Conservation (phyloP, 2,329 filamentous ascomycete species). For the Microascus cirrosus region DNA sequence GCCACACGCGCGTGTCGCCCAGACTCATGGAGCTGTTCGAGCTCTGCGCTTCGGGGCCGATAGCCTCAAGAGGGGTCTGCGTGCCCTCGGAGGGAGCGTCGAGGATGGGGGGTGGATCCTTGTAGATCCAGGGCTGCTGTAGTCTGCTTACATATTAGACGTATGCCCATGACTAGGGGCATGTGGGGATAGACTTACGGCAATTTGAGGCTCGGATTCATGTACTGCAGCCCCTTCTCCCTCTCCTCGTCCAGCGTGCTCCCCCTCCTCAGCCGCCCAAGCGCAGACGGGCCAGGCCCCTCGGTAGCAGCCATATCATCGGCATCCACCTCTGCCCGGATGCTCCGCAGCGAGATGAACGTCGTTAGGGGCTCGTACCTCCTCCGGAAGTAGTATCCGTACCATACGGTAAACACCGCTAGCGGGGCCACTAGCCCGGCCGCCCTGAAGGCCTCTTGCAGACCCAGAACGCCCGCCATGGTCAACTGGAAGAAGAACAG, state of each 20-base stretch:
- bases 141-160: constrained; percentile 19
- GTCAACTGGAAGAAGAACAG: constrained; percentile 82
- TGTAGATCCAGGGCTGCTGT: constrained; percentile 59
- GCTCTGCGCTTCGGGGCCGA: constrained; percentile 2
- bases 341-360: constrained; percentile 84
- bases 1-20: constrained; percentile 5
- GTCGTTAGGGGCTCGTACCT: constrained; percentile 82
- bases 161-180: background rate
- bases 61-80: constrained; percentile 5
- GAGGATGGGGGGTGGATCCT: constrained; percentile 34
- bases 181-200: constrained; percentile 38
- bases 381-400: constrained; percentile 67
- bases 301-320: constrained; percentile 23
- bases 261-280: constrained; percentile 34
- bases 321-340: constrained; percentile 45
- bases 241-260: constrained; percentile 63
- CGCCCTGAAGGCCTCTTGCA: constrained; percentile 61
- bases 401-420: constrained; percentile 75
- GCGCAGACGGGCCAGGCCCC: constrained; percentile 17
- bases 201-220: constrained; percentile 63
- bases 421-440: constrained; percentile 67
- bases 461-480: constrained; percentile 75
- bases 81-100: background rate
- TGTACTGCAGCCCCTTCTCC: constrained; percentile 58
- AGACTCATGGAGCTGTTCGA: constrained; percentile 3